Percentiles rank a stretch among this genome's conserved stretches.
These are phyloP conservation scores for Ramicandelaber brevisporus DNA, from an alignment of 192 early-diverging fungal genomes.

Conservation along the genomic window DNA sequence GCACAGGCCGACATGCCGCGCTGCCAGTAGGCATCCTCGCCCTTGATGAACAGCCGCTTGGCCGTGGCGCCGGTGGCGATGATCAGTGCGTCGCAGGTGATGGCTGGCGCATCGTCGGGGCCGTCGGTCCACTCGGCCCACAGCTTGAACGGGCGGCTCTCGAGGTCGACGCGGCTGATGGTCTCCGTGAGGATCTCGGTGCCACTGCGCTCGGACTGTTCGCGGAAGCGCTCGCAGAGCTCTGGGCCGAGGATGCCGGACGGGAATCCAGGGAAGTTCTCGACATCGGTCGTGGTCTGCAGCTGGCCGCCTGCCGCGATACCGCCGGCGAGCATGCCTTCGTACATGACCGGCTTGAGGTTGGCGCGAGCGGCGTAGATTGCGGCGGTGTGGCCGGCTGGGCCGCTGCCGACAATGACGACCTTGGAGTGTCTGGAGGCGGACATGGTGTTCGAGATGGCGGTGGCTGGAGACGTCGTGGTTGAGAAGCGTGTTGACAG, in stretches of 20 bases:
- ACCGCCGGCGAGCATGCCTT: constrained; percentile 86
- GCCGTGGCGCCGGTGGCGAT: constrained; percentile 98
- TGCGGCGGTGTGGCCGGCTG: constrained; percentile 92
- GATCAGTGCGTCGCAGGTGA: constrained; percentile 62
- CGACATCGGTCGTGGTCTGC: constrained; percentile 89
- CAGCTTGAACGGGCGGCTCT: constrained; percentile 55
- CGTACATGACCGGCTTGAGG: constrained; percentile 77
- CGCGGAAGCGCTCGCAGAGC: constrained; percentile 63
- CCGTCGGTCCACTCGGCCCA: constrained; percentile 60
- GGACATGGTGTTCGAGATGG: no score
- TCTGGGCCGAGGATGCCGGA: constrained; percentile 66
- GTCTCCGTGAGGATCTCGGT: constrained; percentile 78
- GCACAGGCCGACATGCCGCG: constrained; percentile 98
- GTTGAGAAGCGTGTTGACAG: no score
- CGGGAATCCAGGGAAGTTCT: constrained; percentile 92
- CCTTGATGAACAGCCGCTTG: constrained; percentile 64
- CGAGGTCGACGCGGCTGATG: constrained; percentile 62
- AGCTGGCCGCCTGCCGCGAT: constrained; percentile 60
- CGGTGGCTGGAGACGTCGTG: no score
- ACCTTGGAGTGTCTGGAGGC: no score
- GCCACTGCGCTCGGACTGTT: constrained; percentile 69
- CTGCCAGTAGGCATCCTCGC: constrained; percentile 91
- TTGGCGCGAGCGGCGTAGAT: constrained; percentile 90
- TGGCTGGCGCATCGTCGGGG: constrained; percentile 32
- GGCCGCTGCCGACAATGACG: constrained; percentile 78